Base-by-base conservation (phyloP, 805 yeast genomes). In the Candida andamanensis region DNA sequence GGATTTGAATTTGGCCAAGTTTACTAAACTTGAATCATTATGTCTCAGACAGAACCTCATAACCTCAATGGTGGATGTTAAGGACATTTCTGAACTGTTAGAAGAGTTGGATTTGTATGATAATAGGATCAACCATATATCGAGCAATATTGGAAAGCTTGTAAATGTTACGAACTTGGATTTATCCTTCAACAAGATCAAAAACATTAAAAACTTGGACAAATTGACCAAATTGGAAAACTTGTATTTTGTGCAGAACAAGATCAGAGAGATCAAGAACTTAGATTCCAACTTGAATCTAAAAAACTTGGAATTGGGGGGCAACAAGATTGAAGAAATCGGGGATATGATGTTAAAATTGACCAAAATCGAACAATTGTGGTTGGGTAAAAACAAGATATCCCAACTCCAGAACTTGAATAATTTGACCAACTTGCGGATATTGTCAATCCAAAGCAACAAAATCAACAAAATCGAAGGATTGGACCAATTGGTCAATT, bases 321-420 rank as follows among this genome's bases (percentile, higher is more conserved):
- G 97, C 15, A 92, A 92, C 57, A 69, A 76, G 36, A 71, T 86
- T 28, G 68, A 74, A 26, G 55, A 47, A 24, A 76, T 83, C 27
- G 51, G 63, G 18, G 81, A 77, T 41, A 74, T 76, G 24, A 52
- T 89, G 44, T 67, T 69, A 14, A 56, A 60, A 0, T 62, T 90
- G 37, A 60, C 58, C 0, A 72, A 69, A 30, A 59, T 92, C 26
- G 74, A 76, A 42, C 83, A 89, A 51, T 63, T 92, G 28, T 92
- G 97, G 98, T 65, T 92, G 25, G 98, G 97, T 28, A 86, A 87
- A 50, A 92, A 92, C 57, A 72, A 72, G 40, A 84, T 92, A 33
- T 46, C 71, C 2, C 72, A 61, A 48, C 57, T 92, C 24, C 71
- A 83, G 43, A 81, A 83, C 50, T 60, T 92, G 34, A 56, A 62